Base-by-base conservation (phyloP, 169 alveolate genomes). In the Cardiosporidium cionae region DNA sequence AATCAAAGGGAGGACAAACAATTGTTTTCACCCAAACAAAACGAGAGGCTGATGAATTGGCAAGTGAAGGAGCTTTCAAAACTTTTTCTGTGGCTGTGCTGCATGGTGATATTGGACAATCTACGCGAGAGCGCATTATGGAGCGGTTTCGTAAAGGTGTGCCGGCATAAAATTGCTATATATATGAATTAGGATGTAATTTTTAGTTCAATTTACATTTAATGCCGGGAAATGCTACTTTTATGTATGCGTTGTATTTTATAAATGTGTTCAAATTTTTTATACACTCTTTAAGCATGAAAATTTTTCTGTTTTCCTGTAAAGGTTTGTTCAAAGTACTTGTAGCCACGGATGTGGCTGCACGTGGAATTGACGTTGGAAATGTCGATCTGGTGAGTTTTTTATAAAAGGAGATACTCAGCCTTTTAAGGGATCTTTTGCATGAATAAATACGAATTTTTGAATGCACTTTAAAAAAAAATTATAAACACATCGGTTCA, bases 291-390 rank as follows among this genome's bases (percentile, higher is more conserved):
- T 44, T 16, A 16, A 63, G 16, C 16, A 9, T 16, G n/a, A 9
- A 44, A n/a, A 28, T 65, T 35, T 65, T 28, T 65, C 3, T 35
- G 72, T 65, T 0, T 33, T 32, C 54, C 34, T 87, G 54, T 92
- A 82, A 95, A 69, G 97, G 97, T 3, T 89, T 87, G 52, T 83
- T 94, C 37, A 91, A 91, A 58, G 92, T 94, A 52, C 86, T 97
- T 65, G 96, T 97, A n/a, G 98, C 99, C 34, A 96, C 99, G 4
- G 99, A 97, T 83, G 98, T 97, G 28, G 99, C 99, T 7, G 97
- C 99, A 28, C 82, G 99, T 74, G 99, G 99, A 1, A 79, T 96
- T 25, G 99, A 97, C 83, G 94, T 97, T 63, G 96, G 94, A 25
- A 90, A 93, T 73, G 96, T 96, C 35, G 92, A 94, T 44, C 94